Conservation (phyloP, 805 yeast species). For the Monosporozyma aquatica region DNA sequence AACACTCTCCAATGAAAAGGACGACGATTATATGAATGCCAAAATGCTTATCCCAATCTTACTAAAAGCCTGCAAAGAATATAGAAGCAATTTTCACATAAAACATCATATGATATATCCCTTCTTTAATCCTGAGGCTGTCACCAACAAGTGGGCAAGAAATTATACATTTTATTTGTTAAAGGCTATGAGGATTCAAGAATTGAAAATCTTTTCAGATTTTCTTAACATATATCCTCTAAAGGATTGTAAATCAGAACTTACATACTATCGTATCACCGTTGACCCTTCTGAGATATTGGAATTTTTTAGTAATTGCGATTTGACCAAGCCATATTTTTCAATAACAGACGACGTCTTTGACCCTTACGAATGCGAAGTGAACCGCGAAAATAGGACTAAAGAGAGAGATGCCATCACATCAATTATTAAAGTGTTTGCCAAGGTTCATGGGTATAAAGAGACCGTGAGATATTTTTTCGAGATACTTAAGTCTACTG, state of each 20-base stretch:
- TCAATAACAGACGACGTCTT: not conserved
- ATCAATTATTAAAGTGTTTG: not conserved
- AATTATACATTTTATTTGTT: not conserved
- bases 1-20: not conserved
- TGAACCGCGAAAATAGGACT: not conserved
- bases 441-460: not conserved
- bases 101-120: not conserved
- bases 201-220: not conserved
- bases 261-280: not conserved
- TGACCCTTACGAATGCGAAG: not conserved
- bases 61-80: not conserved
- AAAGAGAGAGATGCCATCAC: not conserved
- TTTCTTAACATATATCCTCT: not conserved
- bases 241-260: not conserved
- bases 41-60: not conserved
- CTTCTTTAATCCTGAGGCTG: not conserved
- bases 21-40: not conserved
- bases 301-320: not conserved
- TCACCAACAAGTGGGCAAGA: not conserved
- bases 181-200: not conserved
- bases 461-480: not conserved
- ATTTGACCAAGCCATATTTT: not conserved
- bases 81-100: not conserved
- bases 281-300: not conserved
- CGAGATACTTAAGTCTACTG: not conserved